phyloP scores from a whole-genome alignment of 2,329 filamentous ascomycete genomes.

The Colletotrichum tabaci region DNA sequence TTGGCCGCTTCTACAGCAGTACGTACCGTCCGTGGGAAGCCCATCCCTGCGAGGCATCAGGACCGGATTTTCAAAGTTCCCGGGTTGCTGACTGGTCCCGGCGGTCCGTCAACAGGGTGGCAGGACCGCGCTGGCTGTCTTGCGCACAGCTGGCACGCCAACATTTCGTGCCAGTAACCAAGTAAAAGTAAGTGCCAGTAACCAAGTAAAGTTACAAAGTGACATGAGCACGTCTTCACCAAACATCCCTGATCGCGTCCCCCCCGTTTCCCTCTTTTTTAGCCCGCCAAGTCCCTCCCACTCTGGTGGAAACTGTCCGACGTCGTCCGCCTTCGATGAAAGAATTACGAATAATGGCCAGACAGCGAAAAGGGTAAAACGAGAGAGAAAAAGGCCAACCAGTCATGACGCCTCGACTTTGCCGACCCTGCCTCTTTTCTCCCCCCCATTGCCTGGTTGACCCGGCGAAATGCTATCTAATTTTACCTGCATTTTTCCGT shows the following conservation, averaged over 20 bases:
- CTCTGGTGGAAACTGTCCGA: constrained; percentile 39
- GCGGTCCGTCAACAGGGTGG: too few species aligned
- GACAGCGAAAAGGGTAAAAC: background rate
- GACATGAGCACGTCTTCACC: background rate
- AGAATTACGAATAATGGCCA: constrained; percentile 41
- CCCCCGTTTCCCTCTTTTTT: background rate
- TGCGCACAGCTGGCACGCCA: constrained; percentile 28
- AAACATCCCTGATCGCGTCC: background rate
- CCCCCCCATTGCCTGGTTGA: constrained; percentile 23
- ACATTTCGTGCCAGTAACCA: constrained; percentile 11
- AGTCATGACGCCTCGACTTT: constrained; percentile 35
- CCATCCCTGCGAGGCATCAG: constrained; percentile 33
- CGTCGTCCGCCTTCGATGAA: constrained; percentile 11
- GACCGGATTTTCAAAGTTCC: constrained; percentile 39
- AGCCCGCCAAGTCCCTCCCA: constrained; percentile 29
- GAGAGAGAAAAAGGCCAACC: constrained; percentile 1
- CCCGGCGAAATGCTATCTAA: constrained; percentile 28
- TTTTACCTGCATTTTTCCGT: constrained; percentile 13
- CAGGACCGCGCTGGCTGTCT: constrained; percentile 10
- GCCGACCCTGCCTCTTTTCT: too few species aligned
- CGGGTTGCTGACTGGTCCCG: constrained; percentile 21
- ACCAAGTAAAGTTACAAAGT: background rate
- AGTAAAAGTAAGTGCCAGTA: constrained; percentile 10
- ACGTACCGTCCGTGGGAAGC: too few species aligned
- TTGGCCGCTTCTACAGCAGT: background rate